Base-by-base conservation (phyloP, 768 basidiomycete genomes). In the Suillus hirtellus region DNA sequence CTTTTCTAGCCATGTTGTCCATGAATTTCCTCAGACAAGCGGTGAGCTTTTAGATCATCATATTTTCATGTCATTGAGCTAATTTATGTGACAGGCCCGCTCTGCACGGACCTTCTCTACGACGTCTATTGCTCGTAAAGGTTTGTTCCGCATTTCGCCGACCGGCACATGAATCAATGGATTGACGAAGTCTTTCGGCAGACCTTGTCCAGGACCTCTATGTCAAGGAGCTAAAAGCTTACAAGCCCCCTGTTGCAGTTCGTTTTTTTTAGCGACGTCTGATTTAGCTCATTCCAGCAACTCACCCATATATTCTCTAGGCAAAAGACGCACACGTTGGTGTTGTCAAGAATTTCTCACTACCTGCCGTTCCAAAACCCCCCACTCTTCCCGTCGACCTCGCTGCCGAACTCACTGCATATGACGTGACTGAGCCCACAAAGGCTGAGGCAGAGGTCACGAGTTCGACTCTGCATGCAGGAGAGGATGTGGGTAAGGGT, bases 181-280 rank as follows among this genome's bases (percentile, higher is more conserved):
- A 63, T 60, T 64, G 27, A 69, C 56, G 49, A 21, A 24, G 12
- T 46, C 50, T 62, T 56, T 37, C 40, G 21, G 21, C 74, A 97
- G 96, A 97, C 82, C 82, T 96, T 73, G 83, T 98, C 60, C 92
- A 96, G 84, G 95, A 97, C 67, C 75, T 97, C 62, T 99, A 98
- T 79, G 70, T 99, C 69, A 88, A 84, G 72, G 91, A 96, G 80
- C 83, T 99, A 71, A 96, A 92, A 79, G 76, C 85, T 5, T 99
- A 96, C 86, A 96, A 93, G 82, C 83, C 92, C 46, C 79, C 87
- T 42, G 79, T 86, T 6, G 76, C 73, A 53, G 95, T 95, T 70
- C 75, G 92, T 83, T n/a, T 50, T n/a, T 50, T 3, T 2, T 4
- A 35, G 50, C 6, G 15, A 1, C 31, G 2, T 15, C 40, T 34